Evolutionary conservation across 495 filamentous ascomycete genomes (phyloP), one percentile per base, ranked within the genome.

Genomic region (Aspergillus taichungensis): DNA sequence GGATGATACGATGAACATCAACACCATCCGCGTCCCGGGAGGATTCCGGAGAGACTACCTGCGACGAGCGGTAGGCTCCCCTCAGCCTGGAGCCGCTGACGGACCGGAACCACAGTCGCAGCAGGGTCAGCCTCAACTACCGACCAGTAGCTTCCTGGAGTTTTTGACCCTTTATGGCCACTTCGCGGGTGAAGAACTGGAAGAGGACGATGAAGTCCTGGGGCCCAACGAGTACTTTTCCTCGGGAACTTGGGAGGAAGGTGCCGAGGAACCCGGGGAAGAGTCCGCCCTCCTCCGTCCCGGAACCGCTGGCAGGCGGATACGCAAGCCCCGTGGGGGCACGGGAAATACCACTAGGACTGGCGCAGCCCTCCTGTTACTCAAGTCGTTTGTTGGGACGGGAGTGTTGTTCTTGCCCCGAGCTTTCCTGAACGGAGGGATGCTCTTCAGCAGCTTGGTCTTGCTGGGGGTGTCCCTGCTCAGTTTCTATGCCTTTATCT

Each of bases 321-420:
- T 71, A 53, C 74, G 86, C 45, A 91, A 86, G 66, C 74, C 75
- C 34, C 80, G 83, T 31, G 80, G 78, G 30, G 77, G 76, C 9
- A 75, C 74, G n/a, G 85, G 86, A 34, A 85, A 75, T 12, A 88
- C 80, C 48, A 80, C 76, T 31, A 75, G 84, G 13, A 80, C 79
- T 34, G 79, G 80, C 45, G 91, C 92, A 9, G 79, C 82, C 11
- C 59, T 96, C 40, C 73, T 97, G 13, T 73, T 98, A 32, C 75
- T 98, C 40, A 98, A 98, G 65, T 94, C 89, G 8, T 98, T 98
- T 54, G 91, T 98, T 33, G 92, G 92, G 9, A 98, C 92, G 1
- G 92, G 92, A 30, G 92, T 98, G n/a, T 69, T 98, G 29, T 98
- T 98, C 70, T 72, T 98, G 4, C 92, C 92, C 0, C 81, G 87